phyloP scores from a whole-genome alignment of 1,284 basidiomycete genomes.

The Pseudozyma sp. region DNA sequence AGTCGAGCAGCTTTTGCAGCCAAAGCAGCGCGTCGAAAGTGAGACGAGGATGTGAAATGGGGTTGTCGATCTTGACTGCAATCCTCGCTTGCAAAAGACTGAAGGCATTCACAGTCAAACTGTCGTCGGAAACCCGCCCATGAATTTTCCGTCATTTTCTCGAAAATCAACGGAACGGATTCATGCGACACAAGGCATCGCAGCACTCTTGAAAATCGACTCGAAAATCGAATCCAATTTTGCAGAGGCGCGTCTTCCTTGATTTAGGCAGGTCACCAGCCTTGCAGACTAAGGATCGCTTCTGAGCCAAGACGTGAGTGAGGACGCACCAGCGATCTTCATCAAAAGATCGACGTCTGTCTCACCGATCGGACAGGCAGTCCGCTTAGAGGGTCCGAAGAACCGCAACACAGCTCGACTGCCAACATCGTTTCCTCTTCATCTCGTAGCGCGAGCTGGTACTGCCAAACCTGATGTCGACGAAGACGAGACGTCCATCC shows the following conservation, averaged over 20 bases:
- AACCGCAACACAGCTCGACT: not conserved
- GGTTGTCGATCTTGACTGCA: constrained; percentile 18
- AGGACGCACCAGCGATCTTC: constrained; percentile 6
- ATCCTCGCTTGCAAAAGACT: constrained; percentile 26
- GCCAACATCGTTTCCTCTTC: too few relatives aligned
- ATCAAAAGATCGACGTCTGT: constrained; percentile 23
- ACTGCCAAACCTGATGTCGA: too few relatives aligned
- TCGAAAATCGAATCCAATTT: constrained; percentile 8
- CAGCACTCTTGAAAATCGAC: constrained; percentile 2
- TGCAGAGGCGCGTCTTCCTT: constrained; percentile 6
- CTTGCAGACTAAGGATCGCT: not conserved
- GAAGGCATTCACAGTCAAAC: not conserved
- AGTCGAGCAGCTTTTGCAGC: too few relatives aligned
- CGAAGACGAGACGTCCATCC: too few relatives aligned
- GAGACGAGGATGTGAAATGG: not conserved
- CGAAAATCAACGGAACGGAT: constrained; percentile 3
- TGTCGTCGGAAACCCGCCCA: constrained; percentile 27
- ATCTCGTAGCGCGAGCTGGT: too few relatives aligned
- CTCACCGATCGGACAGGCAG: constrained; percentile 14
- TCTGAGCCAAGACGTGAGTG: constrained; percentile 1
- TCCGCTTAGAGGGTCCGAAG: not conserved
- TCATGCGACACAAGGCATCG: constrained; percentile 5
- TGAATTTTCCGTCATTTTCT: constrained; percentile 2
- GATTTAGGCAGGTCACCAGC: not conserved
- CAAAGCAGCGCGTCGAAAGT: not conserved